Conservation (phyloP, 495 filamentous ascomycete genomes). For the Lindgomyces ingoldianus region DNA sequence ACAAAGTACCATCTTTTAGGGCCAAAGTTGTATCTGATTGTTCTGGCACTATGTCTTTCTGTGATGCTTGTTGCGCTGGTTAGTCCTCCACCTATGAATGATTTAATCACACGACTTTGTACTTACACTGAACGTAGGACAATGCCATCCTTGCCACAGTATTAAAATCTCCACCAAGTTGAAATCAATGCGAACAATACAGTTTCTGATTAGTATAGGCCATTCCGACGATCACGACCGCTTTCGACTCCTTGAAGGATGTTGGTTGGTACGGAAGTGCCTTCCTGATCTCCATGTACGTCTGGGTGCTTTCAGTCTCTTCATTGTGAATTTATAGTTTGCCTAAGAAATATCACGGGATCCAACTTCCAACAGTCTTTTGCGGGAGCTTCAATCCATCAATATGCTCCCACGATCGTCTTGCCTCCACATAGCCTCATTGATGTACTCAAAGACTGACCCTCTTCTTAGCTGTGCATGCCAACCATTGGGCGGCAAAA, state of each 20-base stretch:
- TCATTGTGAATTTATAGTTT: slow-evolving; percentile 50
- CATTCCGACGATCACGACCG: slow-evolving; percentile 29
- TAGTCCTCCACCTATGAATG: neutral
- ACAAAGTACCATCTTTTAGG: slow-evolving; percentile 41
- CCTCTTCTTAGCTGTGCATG: slow-evolving; percentile 50
- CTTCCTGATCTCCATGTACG: slow-evolving; percentile 25
- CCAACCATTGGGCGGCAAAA: slow-evolving; percentile 70
- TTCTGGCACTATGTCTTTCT: slow-evolving; percentile 38
- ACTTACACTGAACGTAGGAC: slow-evolving; percentile 10
- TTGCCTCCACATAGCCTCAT: too few relatives aligned
- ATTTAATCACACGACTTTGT: neutral
- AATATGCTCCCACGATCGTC: too few relatives aligned
- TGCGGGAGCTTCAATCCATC: too few relatives aligned
- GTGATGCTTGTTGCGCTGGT: slow-evolving; percentile 14
- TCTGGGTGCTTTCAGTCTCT: slow-evolving; percentile 55
- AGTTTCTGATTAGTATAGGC: slow-evolving; percentile 53
- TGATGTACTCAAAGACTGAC: neutral
- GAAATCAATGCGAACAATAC: neutral
- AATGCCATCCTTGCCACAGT: slow-evolving; percentile 24
- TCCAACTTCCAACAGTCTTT: neutral
- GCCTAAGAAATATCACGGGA: slow-evolving; percentile 51
- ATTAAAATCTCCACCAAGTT: slow-evolving; percentile 6
- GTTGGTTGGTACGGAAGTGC: slow-evolving; percentile 33
- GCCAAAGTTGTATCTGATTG: slow-evolving; percentile 43
- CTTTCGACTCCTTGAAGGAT: slow-evolving; percentile 33